phyloP scores from a whole-genome alignment of 2,329 filamentous ascomycete species.

The Colletotrichum sp. region DNA sequence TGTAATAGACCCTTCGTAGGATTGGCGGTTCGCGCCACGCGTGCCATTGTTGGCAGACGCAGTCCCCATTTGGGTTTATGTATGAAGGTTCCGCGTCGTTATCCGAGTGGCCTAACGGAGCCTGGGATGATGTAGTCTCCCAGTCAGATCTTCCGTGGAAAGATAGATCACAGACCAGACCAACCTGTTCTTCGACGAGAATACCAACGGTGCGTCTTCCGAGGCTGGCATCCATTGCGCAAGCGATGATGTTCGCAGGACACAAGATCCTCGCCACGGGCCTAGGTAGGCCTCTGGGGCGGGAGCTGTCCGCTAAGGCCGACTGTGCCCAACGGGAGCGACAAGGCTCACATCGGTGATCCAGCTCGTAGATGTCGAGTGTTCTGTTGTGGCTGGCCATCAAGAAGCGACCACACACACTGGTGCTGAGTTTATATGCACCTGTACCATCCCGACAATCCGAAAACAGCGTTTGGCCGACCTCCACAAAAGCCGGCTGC shows the following conservation, averaged over 20 bases:
- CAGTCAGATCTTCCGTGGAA: background rate
- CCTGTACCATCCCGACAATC: slow-evolving; percentile 20
- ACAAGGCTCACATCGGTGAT: slow-evolving; percentile 36
- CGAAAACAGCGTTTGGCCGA: slow-evolving; percentile 40
- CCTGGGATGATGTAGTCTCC: background rate
- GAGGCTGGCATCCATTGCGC: slow-evolving; percentile 67
- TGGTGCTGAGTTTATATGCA: slow-evolving; percentile 37
- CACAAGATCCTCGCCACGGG: slow-evolving; percentile 61
- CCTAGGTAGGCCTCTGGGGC: slow-evolving; percentile 34
- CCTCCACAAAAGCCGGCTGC: slow-evolving; percentile 33
- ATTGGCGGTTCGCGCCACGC: slow-evolving; percentile 22
- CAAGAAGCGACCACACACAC: slow-evolving; percentile 63
- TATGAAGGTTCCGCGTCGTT: background rate
- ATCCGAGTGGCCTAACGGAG: background rate
- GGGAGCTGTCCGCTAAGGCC: background rate
- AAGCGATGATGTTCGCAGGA: slow-evolving; percentile 58
- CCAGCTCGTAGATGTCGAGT: slow-evolving; percentile 60
- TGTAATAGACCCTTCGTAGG: slow-evolving; percentile 34
- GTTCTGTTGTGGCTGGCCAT: slow-evolving; percentile 58
- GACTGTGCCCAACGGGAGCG: background rate
- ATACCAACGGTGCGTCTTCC: slow-evolving; percentile 61
- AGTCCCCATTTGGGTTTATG: background rate
- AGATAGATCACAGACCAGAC: slow-evolving; percentile 63
- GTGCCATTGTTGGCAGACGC: slow-evolving; percentile 29
- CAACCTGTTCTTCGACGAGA: slow-evolving; percentile 64